phyloP scores from a whole-genome alignment of 805 yeast species.

The Scheffersomyces ergatensis region DNA sequence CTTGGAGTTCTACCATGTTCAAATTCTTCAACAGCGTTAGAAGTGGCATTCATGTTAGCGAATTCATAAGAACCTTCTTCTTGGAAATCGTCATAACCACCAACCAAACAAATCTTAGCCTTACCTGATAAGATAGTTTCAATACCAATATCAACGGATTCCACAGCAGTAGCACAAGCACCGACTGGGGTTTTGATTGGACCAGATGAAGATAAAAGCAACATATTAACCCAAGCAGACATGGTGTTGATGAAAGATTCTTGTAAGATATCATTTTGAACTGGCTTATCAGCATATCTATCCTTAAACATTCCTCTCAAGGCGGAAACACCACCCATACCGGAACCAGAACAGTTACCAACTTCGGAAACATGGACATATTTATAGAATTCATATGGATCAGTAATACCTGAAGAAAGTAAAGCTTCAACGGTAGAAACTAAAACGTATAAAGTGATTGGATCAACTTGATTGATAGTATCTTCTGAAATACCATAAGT shows the following conservation, averaged over 20 bases:
- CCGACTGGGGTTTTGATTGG: conserved; percentile 99
- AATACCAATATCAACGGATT: conserved; percentile 93
- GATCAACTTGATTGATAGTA: conserved; percentile 91
- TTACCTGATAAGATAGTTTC: conserved; percentile 91
- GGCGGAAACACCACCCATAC: conserved; percentile 99
- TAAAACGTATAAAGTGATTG: conserved; percentile 86
- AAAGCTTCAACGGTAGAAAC: conserved; percentile 96
- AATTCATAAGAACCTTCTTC: conserved; percentile 98
- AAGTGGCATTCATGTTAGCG: conserved; percentile 98
- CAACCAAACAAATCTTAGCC: conserved; percentile 94
- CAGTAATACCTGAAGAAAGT: conserved; percentile 91
- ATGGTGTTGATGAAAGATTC: conserved; percentile 98
- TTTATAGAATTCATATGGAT: conserved; percentile 97
- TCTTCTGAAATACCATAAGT: conserved; percentile 95
- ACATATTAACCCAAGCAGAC: conserved; percentile 99
- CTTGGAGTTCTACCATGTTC: conserved; percentile 96
- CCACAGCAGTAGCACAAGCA: conserved; percentile 99
- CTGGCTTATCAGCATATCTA: conserved; percentile 88
- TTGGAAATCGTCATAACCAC: conserved; percentile 99
- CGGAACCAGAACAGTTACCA: conserved; percentile 99
- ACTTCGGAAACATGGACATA: conserved; percentile 98
- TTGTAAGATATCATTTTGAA: conserved; percentile 94
- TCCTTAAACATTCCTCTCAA: conserved; percentile 97
- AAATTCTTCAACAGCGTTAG: conserved; percentile 82
- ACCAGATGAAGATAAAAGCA: conserved; percentile 93